Evolutionary conservation across 2,329 filamentous ascomycete genomes (phyloP).

Genomic region (Ophiocordyceps sinensis): DNA sequence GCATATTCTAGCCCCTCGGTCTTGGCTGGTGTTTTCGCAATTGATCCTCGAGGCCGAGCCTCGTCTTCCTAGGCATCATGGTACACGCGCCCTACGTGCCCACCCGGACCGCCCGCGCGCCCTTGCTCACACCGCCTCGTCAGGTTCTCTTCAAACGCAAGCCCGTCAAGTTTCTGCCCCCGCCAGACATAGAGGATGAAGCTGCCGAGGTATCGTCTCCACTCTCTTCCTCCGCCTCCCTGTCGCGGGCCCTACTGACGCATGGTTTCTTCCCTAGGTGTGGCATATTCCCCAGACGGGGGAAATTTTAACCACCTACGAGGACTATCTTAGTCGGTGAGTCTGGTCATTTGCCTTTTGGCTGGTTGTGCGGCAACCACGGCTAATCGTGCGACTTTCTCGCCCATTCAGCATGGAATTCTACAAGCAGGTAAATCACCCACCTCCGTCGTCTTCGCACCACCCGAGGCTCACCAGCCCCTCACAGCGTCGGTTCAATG

Average conservation of each 20-base stretch:
- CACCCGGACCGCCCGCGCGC: neutral
- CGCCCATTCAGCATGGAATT: conserved; percentile 60
- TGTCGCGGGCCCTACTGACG: conserved; percentile 24
- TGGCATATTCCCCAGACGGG: conserved; percentile 86
- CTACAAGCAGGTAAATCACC: conserved; percentile 58
- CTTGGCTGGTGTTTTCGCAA: neutral
- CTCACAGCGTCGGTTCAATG: conserved; percentile 70
- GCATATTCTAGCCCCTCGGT: neutral
- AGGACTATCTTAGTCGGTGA: conserved; percentile 73
- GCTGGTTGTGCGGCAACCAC: too few species aligned
- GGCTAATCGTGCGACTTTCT: conserved; percentile 3
- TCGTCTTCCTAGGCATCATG: conserved; percentile 2
- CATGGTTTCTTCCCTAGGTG: conserved; percentile 39
- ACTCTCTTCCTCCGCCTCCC: conserved; percentile 3
- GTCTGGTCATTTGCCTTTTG: conserved; percentile 13
- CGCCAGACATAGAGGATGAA: conserved; percentile 62
- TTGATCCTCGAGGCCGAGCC: conserved; percentile 1
- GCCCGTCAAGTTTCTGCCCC: conserved; percentile 68
- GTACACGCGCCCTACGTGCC: conserved; percentile 1
- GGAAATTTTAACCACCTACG: conserved; percentile 80
- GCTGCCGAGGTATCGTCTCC: conserved; percentile 57
- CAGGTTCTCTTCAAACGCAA: conserved; percentile 95
- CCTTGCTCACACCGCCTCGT: neutral
- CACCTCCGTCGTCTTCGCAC: neutral
- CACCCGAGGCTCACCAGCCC: conserved; percentile 6